These are phyloP conservation scores for Dioscorea dumetorum DNA, from an alignment of 106 monocot genomes.

Conservation along the genomic window DNA sequence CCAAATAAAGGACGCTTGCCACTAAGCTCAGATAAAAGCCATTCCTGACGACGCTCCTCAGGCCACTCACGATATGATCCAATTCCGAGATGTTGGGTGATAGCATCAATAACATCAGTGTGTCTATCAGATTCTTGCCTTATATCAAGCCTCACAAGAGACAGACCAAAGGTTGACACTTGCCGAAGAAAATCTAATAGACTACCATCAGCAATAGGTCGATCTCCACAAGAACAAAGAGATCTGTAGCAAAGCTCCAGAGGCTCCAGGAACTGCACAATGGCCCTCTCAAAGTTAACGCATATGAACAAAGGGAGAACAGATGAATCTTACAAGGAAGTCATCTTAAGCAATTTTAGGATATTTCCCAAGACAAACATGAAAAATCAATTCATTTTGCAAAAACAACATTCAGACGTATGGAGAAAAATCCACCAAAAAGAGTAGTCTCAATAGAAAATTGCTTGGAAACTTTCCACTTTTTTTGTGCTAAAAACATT, in stretches of 20 bases:
- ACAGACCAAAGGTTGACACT: slow-evolving; percentile 90
- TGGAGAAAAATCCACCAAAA: too few relatives aligned
- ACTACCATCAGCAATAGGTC: slow-evolving; percentile 84
- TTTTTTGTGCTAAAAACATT: too few relatives aligned
- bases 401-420: too few relatives aligned
- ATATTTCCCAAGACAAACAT: too few relatives aligned
- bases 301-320: too few relatives aligned
- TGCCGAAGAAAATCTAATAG: slow-evolving; percentile 58
- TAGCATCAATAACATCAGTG: slow-evolving; percentile 88
- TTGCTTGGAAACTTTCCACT: too few relatives aligned
- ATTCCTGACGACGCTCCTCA: slow-evolving; percentile 86
- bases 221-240: slow-evolving; percentile 40
- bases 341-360: too few relatives aligned
- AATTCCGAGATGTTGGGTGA: slow-evolving; percentile 81
- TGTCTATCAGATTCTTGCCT: slow-evolving; percentile 99
- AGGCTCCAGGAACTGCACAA: slow-evolving; percentile 69
- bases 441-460: too few relatives aligned
- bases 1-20: slow-evolving; percentile 90
- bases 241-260: slow-evolving; percentile 77
- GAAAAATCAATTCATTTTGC: too few relatives aligned
- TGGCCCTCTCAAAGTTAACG: too few relatives aligned
- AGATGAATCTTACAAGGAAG: too few relatives aligned
- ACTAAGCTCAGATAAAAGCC: slow-evolving; percentile 76
- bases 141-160: slow-evolving; percentile 89
- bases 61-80: slow-evolving; percentile 97